phyloP scores from a whole-genome alignment of 208 protist genomes.

The Acanthamoeba rhysodes region DNA sequence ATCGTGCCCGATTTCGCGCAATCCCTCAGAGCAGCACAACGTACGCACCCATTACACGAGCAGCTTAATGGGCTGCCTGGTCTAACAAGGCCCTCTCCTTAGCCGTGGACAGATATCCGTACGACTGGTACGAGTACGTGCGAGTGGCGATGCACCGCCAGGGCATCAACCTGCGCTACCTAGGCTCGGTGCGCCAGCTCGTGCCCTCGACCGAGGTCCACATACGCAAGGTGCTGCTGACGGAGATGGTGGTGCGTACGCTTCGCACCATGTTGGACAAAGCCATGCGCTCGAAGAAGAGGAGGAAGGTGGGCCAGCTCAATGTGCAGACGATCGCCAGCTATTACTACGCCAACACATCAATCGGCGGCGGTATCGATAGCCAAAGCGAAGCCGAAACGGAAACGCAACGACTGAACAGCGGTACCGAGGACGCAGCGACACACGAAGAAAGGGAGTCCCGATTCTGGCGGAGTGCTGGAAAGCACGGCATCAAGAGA shows the following conservation, averaged over 20 bases:
- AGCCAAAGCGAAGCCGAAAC: neutral
- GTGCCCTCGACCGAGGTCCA: neutral
- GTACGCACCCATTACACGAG: too few relatives aligned
- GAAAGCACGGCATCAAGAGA: neutral
- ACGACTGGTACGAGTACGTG: neutral
- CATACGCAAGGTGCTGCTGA: neutral
- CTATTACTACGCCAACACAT: neutral
- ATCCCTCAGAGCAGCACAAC: neutral
- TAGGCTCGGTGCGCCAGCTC: neutral
- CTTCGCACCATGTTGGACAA: neutral
- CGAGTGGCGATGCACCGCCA: neutral
- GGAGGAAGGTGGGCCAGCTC: too few relatives aligned
- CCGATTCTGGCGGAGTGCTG: neutral
- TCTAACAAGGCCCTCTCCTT: too few relatives aligned
- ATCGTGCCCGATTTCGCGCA: neutral
- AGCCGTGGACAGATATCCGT: neutral
- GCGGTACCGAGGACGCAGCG: neutral
- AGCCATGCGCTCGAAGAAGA: neutral
- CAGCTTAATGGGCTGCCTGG: too few relatives aligned
- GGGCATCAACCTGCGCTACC: constrained; percentile 7
- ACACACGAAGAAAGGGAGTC: neutral
- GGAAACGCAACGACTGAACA: neutral
- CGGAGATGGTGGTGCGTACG: constrained; percentile 9
- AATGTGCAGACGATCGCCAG: too few relatives aligned
- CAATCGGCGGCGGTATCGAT: neutral